Evolutionary conservation across 116 monocot species (phyloP), one percentile per base, ranked within the genome.

Genomic region (Posidonia oceanica): DNA sequence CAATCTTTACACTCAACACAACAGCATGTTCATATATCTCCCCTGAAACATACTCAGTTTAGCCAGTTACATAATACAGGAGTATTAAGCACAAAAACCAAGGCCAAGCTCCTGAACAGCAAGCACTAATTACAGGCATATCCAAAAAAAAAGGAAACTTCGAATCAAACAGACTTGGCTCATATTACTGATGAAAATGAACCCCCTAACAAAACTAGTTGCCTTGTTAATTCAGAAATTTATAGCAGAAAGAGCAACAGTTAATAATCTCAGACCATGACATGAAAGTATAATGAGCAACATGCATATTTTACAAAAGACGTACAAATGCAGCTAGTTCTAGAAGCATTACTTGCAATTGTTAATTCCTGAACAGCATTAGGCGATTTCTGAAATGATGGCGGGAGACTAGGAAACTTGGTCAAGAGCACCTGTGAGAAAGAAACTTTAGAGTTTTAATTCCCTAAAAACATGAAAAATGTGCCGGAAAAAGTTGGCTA

Each of bases 1-100:
- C 96, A 55, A 75, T 78, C 70, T 91, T 91, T 76, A 96, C 85
- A 75, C 92, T 91, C 75, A 96, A 73, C 53, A 96, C 70, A 78
- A 96, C 89, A 64, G 96, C 96, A 82, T 91, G 91, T 55, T 96
- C 96, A 71, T 83, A 96, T 64, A 96, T 89, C 36, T 96, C 91
- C 69, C 96, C 96, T 96, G 87, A 65, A 87, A 84, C 52, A 15
- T 22, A 29, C 17, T 18, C 41, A 41, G 40, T 7, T 65, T 18
- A 60, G 20, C 21, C 18, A 65, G 39, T 17, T 41, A 4, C 10
- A 39, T 65, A 3, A 63, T 63, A 5, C 22, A 63, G 14, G 12
- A 17, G 14, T 15, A 38, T 36, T 29, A 29, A 63, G 4, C 48
- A 48, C 48, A 48, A 48, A 48, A 48, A 48, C 48, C 8, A 8